These are phyloP conservation scores for Nelumbo lutea DNA, from an alignment of 164 flowering plant genomes.

Conservation along the genomic window DNA sequence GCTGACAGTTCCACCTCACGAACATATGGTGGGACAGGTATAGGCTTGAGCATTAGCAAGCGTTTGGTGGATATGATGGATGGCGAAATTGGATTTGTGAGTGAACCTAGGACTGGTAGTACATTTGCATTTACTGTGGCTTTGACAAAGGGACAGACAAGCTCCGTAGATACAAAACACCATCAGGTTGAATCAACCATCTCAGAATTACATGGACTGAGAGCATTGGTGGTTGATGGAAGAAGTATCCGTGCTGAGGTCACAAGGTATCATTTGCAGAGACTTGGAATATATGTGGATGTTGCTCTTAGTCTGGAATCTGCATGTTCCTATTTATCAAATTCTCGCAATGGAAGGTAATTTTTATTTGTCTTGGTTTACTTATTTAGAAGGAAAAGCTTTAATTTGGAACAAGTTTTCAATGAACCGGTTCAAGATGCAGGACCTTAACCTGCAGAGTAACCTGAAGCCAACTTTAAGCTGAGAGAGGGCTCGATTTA, in stretches of 20 bases:
- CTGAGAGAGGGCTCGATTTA: too few relatives aligned
- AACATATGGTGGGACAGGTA: slow-evolving; percentile 91
- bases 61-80: slow-evolving; percentile 79
- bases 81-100: slow-evolving; percentile 88
- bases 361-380: not conserved
- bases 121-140: slow-evolving; percentile 69
- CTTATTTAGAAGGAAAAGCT: not conserved
- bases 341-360: slow-evolving; percentile 33
- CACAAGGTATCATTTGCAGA: slow-evolving; percentile 74
- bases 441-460: not conserved
- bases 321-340: slow-evolving; percentile 37
- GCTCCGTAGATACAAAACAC: slow-evolving; percentile 34
- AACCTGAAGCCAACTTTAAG: not conserved
- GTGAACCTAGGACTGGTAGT: slow-evolving; percentile 71
- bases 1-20: slow-evolving; percentile 95
- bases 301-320: slow-evolving; percentile 28
- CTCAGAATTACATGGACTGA: slow-evolving; percentile 56
- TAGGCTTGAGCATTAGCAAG: slow-evolving; percentile 90
- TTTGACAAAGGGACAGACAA: slow-evolving; percentile 41
- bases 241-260: slow-evolving; percentile 73
- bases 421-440: too few relatives aligned
- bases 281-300: slow-evolving; percentile 65
- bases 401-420: too few relatives aligned
- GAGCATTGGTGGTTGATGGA: slow-evolving; percentile 72
- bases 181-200: slow-evolving; percentile 31